Evolutionary conservation across 441 rosid species (phyloP), one percentile per base, ranked within the genome.

Genomic region (Melastoma candidum): DNA sequence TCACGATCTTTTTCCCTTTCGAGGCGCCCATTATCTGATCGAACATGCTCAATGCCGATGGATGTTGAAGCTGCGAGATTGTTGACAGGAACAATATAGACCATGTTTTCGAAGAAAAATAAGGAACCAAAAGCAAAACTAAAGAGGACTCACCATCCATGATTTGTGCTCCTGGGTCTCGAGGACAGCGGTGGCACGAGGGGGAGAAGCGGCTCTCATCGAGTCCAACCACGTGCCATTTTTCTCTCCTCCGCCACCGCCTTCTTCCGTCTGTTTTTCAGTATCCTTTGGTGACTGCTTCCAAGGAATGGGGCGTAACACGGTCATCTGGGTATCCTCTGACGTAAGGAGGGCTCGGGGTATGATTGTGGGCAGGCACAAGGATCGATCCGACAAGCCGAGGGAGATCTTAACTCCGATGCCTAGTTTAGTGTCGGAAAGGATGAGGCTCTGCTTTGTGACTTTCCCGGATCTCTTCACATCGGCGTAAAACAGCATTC

Each of bases 161-260:
- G 85, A 77, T 65, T 54, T 57, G 26, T 66, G 68, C 46, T 76
- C 84, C 2, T 77, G 77, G 10, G 61, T 27, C 44, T 65, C 47
- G 44, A 84, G 68, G 59, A 72, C 65, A 26, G 80, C 45, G 56
- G 93, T 80, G 56, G 72, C 48, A 64, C 81, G 97, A 63, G 96
- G 86, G 22, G 97, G 97, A 1, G 97, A 90, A 14, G 96, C 86
- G 47, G 87, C 92, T 60, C 70, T 71, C 95, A 87, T 90, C 43
- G 95, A 90, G 44, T 90, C 96, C 4, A 87, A 87, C 96, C 89
- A 84, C 22, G 87, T 69, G 63, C 70, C 41, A 57, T 61, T 60
- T 65, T 70, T 72, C n/a, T 61, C 53, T 5, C 57, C 61, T 39
- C 48, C 69, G 46, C 66, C 63, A 13, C 63, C 61, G 29, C 60